Conservation (phyloP, 306 rosid species). For the Medicago lupulina region DNA sequence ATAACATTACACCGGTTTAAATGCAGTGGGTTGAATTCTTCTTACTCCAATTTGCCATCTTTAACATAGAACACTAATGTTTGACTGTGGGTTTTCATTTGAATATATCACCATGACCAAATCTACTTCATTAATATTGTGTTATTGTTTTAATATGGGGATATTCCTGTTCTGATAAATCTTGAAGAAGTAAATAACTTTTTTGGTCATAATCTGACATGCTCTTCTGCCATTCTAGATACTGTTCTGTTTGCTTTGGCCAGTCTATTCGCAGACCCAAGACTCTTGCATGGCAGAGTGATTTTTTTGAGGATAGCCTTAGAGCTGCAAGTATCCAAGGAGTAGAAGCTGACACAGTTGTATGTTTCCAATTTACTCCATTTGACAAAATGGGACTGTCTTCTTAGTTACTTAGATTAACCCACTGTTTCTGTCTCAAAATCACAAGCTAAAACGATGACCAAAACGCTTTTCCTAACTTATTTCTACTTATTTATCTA, state of each 20-base stretch:
- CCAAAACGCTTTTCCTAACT: conserved; percentile 76
- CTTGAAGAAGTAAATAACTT: conserved; percentile 77
- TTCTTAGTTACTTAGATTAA: background rate
- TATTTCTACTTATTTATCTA: conserved; percentile 82
- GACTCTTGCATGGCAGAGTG: conserved; percentile 87
- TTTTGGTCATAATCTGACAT: conserved; percentile 84
- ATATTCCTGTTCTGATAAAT: conserved; percentile 46
- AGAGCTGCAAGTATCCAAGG: conserved; percentile 97
- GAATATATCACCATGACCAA: conserved; percentile 45
- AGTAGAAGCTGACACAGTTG: conserved; percentile 84
- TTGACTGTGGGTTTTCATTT: conserved; percentile 51
- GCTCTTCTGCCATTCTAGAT: conserved; percentile 77
- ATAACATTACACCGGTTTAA: conserved; percentile 53
- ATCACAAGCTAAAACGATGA: conserved; percentile 53
- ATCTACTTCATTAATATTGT: conserved; percentile 46
- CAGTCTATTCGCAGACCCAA: conserved; percentile 89
- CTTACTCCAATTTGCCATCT: conserved; percentile 47
- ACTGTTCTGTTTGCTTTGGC: conserved; percentile 79
- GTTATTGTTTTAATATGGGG: conserved; percentile 48
- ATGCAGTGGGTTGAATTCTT: conserved; percentile 67
- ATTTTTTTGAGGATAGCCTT: conserved; percentile 92
- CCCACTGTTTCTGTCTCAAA: background rate
- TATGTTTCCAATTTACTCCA: conserved; percentile 41
- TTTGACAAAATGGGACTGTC: too few species aligned
- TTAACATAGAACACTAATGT: conserved; percentile 46